Percentiles rank a stretch among this genome's conserved stretches.
Conservation (phyloP, 176 grass and related monocot species). For the Hsuehochloa calcarea region DNA sequence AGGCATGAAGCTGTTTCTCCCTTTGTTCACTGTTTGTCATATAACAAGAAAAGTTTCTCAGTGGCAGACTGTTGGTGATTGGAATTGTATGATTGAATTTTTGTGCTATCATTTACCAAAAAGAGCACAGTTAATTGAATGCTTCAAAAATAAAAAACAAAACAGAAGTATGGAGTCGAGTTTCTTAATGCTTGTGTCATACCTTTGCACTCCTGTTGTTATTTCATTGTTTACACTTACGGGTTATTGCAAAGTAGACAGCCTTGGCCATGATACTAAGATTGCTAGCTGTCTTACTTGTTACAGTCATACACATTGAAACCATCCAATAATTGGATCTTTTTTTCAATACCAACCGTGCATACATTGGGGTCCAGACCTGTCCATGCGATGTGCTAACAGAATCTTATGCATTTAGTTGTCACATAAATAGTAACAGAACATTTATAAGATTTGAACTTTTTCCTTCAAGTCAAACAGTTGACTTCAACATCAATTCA, state of each 20-base stretch:
- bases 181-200: background rate
- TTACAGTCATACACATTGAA: background rate
- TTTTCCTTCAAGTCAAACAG: slow-evolving; percentile 14
- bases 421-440: slow-evolving; percentile 1
- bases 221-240: background rate
- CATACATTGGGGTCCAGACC: background rate
- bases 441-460: background rate
- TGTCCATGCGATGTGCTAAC: background rate
- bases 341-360: background rate
- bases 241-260: background rate
- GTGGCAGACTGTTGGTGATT: slow-evolving; percentile 1
- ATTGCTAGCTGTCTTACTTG: background rate
- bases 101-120: background rate
- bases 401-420: background rate
- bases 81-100: background rate
- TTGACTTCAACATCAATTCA: background rate
- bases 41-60: slow-evolving; percentile 12
- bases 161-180: background rate
- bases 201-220: background rate
- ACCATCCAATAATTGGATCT: background rate
- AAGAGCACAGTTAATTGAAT: background rate
- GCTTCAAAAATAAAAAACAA: background rate
- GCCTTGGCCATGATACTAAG: background rate
- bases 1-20: background rate
- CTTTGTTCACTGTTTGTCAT: background rate